Conservation (phyloP, 2,329 filamentous ascomycete species). For the Cladophialophora exuberans region DNA sequence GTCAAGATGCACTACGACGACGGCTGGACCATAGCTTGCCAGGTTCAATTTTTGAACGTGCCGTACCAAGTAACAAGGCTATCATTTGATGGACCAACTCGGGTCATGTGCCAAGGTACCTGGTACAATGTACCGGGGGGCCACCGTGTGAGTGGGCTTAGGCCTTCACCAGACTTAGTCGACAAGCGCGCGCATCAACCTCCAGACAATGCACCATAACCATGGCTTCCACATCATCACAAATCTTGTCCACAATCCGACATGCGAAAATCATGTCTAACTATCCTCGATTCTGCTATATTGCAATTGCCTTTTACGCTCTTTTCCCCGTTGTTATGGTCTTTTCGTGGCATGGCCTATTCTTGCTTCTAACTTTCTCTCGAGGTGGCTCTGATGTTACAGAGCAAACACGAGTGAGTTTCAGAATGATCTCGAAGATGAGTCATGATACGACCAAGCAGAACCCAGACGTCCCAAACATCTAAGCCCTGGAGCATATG, state of each 20-base stretch:
- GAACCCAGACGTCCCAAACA: no score
- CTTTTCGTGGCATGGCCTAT: conserved; percentile 1
- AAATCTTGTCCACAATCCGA: not conserved
- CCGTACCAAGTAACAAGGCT: conserved; percentile 3
- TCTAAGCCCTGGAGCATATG: no score
- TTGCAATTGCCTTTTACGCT: not conserved
- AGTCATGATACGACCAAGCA: not conserved
- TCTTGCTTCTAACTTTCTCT: not conserved
- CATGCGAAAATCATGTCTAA: not conserved
- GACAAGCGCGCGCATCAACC: not conserved
- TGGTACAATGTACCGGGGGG: no score
- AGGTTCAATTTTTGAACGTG: not conserved
- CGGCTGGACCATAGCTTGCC: conserved; percentile 5
- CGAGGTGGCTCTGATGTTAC: not conserved
- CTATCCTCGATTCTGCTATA: not conserved
- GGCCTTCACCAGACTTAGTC: no score
- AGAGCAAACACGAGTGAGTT: not conserved
- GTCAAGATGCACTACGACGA: conserved; percentile 1
- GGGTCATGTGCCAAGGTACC: not conserved
- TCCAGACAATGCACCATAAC: not conserved
- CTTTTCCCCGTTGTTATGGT: not conserved
- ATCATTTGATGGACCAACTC: not conserved
- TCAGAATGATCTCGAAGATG: not conserved
- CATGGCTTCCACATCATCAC: not conserved
- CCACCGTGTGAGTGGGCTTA: no score